Conservation (phyloP, 306 rosid genomes). For the Malus sylvestris region DNA sequence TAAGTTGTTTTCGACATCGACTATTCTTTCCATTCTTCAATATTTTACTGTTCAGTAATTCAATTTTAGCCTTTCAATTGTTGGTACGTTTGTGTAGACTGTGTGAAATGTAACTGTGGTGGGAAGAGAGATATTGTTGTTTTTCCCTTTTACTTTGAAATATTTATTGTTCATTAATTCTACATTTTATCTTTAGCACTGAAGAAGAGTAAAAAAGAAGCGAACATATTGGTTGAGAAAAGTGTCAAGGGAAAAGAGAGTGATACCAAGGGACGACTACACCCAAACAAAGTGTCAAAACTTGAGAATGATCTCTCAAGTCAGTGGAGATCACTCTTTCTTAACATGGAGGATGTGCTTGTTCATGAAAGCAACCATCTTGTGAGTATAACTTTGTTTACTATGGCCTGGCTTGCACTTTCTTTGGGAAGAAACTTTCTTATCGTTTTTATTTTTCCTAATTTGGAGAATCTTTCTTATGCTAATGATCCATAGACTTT, state of each 20-base stretch:
- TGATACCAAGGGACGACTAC: conserved; percentile 25
- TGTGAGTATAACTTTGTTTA: conserved; percentile 43
- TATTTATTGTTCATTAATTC: background rate
- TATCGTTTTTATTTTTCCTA: background rate
- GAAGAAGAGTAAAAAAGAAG: conserved; percentile 83
- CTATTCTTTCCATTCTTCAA: background rate
- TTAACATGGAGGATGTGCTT: conserved; percentile 55
- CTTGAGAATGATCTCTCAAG: conserved; percentile 54
- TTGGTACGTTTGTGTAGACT: conserved; percentile 30
- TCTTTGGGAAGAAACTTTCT: background rate
- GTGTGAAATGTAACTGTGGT: background rate
- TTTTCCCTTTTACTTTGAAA: background rate
- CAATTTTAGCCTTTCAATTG: conserved; percentile 9
- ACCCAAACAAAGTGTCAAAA: conserved; percentile 26
- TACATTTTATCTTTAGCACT: conserved; percentile 33
- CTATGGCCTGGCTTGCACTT: background rate
- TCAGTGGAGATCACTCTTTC: conserved; percentile 85
- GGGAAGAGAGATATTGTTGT: background rate
- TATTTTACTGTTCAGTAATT: background rate
- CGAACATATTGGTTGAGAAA: conserved; percentile 47
- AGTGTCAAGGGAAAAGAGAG: conserved; percentile 42
- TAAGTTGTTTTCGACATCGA: background rate
- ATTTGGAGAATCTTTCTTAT: background rate
- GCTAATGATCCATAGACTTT: background rate
- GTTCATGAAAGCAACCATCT: conserved; percentile 57